These are phyloP conservation scores for Blastobotrys elegans DNA, from an alignment of 1,139 yeast species.

Conservation along the genomic window DNA sequence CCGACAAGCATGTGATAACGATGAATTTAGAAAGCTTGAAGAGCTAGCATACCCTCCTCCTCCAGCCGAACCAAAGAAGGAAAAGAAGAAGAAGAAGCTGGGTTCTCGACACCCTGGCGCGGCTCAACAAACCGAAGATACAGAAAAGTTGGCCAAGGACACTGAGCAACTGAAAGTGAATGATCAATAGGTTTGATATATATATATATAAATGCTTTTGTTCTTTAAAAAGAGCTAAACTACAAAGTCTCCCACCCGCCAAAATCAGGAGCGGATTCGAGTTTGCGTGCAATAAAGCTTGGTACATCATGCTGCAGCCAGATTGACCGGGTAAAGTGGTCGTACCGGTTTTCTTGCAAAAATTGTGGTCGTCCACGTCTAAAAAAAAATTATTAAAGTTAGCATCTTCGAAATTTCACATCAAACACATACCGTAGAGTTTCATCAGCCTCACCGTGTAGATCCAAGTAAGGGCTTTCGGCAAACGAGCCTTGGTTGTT, in stretches of 20 bases:
- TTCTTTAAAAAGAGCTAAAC: too few relatives aligned
- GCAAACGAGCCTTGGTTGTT: conserved; percentile 69
- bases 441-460: conserved; percentile 81
- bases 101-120: conserved; percentile 83
- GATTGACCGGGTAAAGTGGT: conserved; percentile 56
- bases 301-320: conserved; percentile 82
- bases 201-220: background rate
- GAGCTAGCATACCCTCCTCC: conserved; percentile 81
- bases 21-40: conserved; percentile 72
- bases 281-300: conserved; percentile 68
- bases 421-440: conserved; percentile 45
- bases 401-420: too few relatives aligned
- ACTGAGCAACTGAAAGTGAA: conserved; percentile 3
- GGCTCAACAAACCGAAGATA: background rate
- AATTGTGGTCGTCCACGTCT: conserved; percentile 71
- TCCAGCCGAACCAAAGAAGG: conserved; percentile 47
- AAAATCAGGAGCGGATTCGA: conserved; percentile 73
- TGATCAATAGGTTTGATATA: background rate
- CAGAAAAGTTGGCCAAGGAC: conserved; percentile 1
- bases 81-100: conserved; percentile 74
- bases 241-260: conserved; percentile 96
- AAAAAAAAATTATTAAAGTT: background rate
- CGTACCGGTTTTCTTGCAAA: conserved; percentile 59
- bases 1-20: conserved; percentile 57
- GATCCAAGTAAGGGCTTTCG: conserved; percentile 79